These are phyloP conservation scores for Beauveria rudraprayagi DNA, from an alignment of 2,329 filamentous ascomycete species.

Conservation along the genomic window DNA sequence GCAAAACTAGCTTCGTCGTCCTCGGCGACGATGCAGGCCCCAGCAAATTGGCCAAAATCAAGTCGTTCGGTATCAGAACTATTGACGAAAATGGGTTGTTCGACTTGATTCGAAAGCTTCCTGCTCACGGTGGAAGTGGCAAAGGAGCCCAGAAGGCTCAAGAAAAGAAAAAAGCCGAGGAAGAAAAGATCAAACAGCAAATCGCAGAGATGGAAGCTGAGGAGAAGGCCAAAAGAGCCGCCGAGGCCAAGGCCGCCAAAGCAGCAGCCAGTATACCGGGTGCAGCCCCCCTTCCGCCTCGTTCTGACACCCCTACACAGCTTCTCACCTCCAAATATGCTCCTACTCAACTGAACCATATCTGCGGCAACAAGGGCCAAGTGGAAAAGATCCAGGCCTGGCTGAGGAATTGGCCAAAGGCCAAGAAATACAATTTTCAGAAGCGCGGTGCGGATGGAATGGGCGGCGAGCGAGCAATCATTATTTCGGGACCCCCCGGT, in stretches of 20 bases:
- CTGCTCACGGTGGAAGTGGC: constrained; percentile 78
- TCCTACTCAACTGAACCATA: constrained; percentile 73
- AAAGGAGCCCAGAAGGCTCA: constrained; percentile 80
- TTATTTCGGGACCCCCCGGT: constrained; percentile 89
- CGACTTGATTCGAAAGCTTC: constrained; percentile 70
- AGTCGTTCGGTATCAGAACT: constrained; percentile 71
- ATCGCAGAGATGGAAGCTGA: constrained; percentile 80
- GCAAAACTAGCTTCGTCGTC: constrained; percentile 90
- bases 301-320: constrained; percentile 44
- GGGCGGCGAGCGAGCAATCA: constrained; percentile 78
- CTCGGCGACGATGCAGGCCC: constrained; percentile 87
- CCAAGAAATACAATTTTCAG: constrained; percentile 73
- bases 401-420: constrained; percentile 75
- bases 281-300: constrained; percentile 14
- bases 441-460: constrained; percentile 75
- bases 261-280: constrained; percentile 25
- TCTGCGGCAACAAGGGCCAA: constrained; percentile 86
- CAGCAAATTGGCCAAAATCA: constrained; percentile 83
- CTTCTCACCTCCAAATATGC: constrained; percentile 96
- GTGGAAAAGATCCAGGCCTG: constrained; percentile 87
- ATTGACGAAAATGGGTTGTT: constrained; percentile 93
- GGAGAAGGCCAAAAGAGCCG: constrained; percentile 53
- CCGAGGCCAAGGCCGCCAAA: constrained; percentile 44
- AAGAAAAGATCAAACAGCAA: constrained; percentile 71
- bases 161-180: constrained; percentile 77